Conservation (phyloP, 2,329 filamentous ascomycete genomes). For the Zasmidium angulare region DNA sequence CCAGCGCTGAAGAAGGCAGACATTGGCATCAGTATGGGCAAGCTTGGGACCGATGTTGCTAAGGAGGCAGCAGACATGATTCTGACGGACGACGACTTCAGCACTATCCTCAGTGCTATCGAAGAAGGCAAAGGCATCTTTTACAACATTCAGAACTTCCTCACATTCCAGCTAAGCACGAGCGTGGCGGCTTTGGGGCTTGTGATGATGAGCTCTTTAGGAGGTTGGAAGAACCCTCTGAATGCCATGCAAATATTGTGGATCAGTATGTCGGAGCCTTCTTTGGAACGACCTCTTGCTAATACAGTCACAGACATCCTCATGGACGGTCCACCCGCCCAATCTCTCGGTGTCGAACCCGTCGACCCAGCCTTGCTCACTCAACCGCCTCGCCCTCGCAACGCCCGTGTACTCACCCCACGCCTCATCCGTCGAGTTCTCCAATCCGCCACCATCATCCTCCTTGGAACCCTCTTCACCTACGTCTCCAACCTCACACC, state of each 20-base stretch:
- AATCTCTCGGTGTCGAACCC: slow-evolving; percentile 92
- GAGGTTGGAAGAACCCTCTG: slow-evolving; percentile 91
- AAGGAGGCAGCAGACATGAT: slow-evolving; percentile 97
- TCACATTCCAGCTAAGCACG: slow-evolving; percentile 97
- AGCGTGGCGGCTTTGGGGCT: slow-evolving; percentile 90
- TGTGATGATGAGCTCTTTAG: slow-evolving; percentile 86
- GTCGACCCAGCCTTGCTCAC: slow-evolving; percentile 95
- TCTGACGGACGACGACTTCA: slow-evolving; percentile 84
- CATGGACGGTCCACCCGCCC: slow-evolving; percentile 97
- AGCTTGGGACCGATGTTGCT: slow-evolving; percentile 91
- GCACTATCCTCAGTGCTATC: slow-evolving; percentile 88
- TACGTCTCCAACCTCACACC: slow-evolving; percentile 89
- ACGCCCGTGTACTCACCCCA: slow-evolving; percentile 86
- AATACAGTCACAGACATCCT: slow-evolving; percentile 72
- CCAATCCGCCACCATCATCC: slow-evolving; percentile 84
- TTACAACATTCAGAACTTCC: slow-evolving; percentile 99
- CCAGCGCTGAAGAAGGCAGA: slow-evolving; percentile 95
- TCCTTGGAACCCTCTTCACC: slow-evolving; percentile 85
- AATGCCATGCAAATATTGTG: slow-evolving; percentile 99
- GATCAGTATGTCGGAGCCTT: slow-evolving; percentile 73
- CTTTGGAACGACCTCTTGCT: not conserved
- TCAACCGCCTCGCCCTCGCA: slow-evolving; percentile 80
- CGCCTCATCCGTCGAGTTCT: slow-evolving; percentile 80
- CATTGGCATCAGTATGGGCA: slow-evolving; percentile 96
- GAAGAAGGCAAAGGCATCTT: slow-evolving; percentile 99